Conservation (phyloP, 1,284 basidiomycete species). For the Thelephora terrestris region DNA sequence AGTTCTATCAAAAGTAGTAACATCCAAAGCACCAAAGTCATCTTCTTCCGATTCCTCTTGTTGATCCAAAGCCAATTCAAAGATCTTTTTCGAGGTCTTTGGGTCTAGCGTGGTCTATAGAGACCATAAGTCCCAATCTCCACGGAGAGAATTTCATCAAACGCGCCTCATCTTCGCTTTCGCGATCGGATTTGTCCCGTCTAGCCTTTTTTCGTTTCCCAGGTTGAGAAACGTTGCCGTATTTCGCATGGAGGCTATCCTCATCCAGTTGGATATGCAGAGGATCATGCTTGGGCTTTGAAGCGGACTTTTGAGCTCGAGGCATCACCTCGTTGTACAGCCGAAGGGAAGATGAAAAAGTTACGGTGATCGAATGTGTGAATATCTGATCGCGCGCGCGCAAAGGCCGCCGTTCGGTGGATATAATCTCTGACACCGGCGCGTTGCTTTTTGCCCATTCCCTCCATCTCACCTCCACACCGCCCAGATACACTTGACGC, state of each 20-base stretch:
- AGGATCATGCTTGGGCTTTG: constrained; percentile 70
- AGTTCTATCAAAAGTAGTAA: constrained; percentile 24
- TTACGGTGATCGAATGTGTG: background rate
- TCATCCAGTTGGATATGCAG: constrained; percentile 74
- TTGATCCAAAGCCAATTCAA: constrained; percentile 88
- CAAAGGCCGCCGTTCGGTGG: too few species aligned
- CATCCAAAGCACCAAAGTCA: constrained; percentile 14
- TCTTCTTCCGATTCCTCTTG: constrained; percentile 77
- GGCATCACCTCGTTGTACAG: constrained; percentile 39
- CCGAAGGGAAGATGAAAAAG: background rate
- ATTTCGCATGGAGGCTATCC: constrained; percentile 66
- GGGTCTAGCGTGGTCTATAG: constrained; percentile 68
- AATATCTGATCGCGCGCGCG: background rate
- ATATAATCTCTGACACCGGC: background rate
- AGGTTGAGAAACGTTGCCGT: constrained; percentile 66
- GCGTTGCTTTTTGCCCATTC: too few species aligned
- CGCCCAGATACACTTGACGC: too few species aligned
- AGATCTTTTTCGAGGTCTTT: constrained; percentile 82
- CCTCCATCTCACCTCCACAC: too few species aligned
- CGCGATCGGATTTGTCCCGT: constrained; percentile 27
- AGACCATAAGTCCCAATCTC: constrained; percentile 1
- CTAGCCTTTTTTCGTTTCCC: constrained; percentile 62
- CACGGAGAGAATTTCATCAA: constrained; percentile 1
- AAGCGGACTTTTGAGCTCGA: constrained; percentile 38
- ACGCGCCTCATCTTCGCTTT: constrained; percentile 50